Evolutionary conservation across 169 alveolate species (phyloP), one percentile per base, ranked within the genome.

Genomic region (Plasmodium falciparum): DNA sequence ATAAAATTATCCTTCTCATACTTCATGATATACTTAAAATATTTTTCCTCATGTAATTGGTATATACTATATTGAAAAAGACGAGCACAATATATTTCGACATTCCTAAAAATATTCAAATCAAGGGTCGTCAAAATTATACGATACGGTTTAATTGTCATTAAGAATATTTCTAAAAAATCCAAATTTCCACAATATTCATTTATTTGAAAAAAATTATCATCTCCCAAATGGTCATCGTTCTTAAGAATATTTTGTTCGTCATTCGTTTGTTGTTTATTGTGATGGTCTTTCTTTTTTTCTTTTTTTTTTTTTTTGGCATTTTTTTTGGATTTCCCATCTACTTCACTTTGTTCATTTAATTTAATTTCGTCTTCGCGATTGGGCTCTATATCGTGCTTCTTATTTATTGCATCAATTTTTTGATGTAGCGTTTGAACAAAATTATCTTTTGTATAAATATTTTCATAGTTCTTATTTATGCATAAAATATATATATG

Each of bases 161-260:
- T 71, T 20, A 86, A 9, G 47, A 86, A 86, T 3, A 86, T 11
- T 39, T 86, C 88, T 45, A 86, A 61, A 45, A 86, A 86, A 20
- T 86, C 92, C 1, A 86, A 54, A 15, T 86, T 86, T 43, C 92
- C 92, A 72, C 92, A 59, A 54, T 24, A 86, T 56, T 86, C 92
- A 66, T 86, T 86, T 71, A 86, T 86, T 86, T 86, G 76, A 49
- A 71, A 86, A 11, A 86, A n/a, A n/a, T 58, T 20, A 3, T 15
- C 52, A n/a, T 71, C 73, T 22, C 61, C 71, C 17, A 5, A 22
- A 2, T 17, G 67, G 2, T 4, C n/a, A 67, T 67, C 13, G 2
- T 67, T 33, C 2, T 45, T 20, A 17, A 6, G 9, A 3, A 13
- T 29, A 9, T 17, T 3, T 62, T 22, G 24, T 12, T 12, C 11